Percentiles rank a stretch among this genome's conserved stretches.
Evolutionary conservation across 2,329 filamentous ascomycete genomes (phyloP).

Genomic region (Cladosporium oxysporum): DNA sequence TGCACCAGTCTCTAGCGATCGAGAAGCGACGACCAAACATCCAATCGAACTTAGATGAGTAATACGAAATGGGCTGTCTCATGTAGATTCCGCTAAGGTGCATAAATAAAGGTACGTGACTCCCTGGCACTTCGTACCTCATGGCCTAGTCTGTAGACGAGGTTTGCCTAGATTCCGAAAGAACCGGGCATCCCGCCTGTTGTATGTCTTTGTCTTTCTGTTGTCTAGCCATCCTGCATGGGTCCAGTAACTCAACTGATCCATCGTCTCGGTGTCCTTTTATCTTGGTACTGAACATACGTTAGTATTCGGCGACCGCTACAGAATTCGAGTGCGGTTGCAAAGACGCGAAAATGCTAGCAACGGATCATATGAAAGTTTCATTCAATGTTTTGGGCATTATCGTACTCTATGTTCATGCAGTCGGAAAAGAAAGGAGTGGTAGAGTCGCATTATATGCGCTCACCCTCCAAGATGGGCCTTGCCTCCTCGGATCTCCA

Average conservation of each 20-base stretch:
- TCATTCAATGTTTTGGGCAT: not conserved
- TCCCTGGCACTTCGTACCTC: no score
- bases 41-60: not conserved
- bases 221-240: no score
- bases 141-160: no score
- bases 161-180: no score
- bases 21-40: not conserved
- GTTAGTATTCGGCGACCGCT: no score
- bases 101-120: not conserved
- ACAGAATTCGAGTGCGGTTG: no score
- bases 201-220: no score
- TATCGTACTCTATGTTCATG: not conserved
- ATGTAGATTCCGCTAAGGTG: not conserved
- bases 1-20: not conserved
- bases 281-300: no score
- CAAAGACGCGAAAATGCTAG: no score
- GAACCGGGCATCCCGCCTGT: no score
- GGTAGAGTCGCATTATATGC: slow-evolving; percentile 1
- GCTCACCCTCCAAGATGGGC: slow-evolving; percentile 64
- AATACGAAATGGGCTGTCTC: not conserved
- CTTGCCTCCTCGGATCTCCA: slow-evolving; percentile 81
- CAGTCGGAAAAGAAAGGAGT: not conserved
- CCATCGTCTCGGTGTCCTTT: no score
- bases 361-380: not conserved
- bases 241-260: no score